Percentiles rank a stretch among this genome's conserved stretches.
These are phyloP conservation scores for Rubia peregrina DNA, from an alignment of 305 asterid species.

Conservation along the genomic window DNA sequence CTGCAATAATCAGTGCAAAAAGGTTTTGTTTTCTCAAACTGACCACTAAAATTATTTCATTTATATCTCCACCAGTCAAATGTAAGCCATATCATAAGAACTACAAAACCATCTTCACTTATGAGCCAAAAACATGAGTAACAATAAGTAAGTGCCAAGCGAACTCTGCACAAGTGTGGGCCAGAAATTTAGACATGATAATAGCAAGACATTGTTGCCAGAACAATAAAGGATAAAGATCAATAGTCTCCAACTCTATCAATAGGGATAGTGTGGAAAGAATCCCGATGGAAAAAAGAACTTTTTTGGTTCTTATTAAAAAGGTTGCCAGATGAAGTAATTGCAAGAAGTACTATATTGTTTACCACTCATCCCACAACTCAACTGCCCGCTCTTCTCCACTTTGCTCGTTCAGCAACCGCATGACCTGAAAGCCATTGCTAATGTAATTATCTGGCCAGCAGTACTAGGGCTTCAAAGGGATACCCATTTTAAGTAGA, in stretches of 20 bases:
- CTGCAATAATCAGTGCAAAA: neutral
- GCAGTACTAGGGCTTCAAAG: constrained; percentile 21
- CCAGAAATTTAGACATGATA: neutral
- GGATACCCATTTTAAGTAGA: constrained; percentile 19
- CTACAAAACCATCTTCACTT: neutral
- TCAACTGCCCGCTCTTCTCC: constrained; percentile 76
- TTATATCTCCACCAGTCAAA: neutral
- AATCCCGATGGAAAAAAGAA: neutral
- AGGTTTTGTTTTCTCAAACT: neutral
- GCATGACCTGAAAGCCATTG: constrained; percentile 52
- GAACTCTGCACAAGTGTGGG: neutral
- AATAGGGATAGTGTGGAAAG: neutral
- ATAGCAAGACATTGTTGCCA: neutral
- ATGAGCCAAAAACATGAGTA: constrained; percentile 2
- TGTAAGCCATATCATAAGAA: constrained; percentile 1
- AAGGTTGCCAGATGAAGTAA: neutral
- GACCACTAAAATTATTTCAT: neutral
- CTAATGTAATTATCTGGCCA: constrained; percentile 16
- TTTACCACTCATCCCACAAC: constrained; percentile 88
- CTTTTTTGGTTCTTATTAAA: neutral
- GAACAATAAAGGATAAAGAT: constrained; percentile 1
- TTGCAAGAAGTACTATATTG: constrained; percentile 1
- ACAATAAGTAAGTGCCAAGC: neutral
- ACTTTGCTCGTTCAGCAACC: constrained; percentile 74
- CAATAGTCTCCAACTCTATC: constrained; percentile 3